Evolutionary conservation across 1,139 yeast genomes (phyloP).

Genomic region (Debaryomyces singareniensis): DNA sequence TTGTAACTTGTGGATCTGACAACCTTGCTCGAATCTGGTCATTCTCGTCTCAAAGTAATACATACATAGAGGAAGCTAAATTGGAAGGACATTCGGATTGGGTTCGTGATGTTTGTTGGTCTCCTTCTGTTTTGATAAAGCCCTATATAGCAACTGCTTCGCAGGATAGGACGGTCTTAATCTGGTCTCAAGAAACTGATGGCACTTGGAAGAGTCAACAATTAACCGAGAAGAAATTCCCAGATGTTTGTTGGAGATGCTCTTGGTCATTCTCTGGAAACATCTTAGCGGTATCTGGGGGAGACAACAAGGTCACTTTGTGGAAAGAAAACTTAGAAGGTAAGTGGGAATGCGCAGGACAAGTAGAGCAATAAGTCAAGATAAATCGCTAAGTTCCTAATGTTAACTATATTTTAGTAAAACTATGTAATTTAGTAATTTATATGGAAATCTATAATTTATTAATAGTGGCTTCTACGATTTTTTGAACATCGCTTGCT

Average conservation of each 20-base stretch:
- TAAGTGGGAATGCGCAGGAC: conserved; percentile 95
- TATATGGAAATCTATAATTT: conserved; percentile 17
- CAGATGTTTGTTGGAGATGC: conserved; percentile 98
- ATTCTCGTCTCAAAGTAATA: conserved; percentile 48
- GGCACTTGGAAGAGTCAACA: conserved; percentile 78
- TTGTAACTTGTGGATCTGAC: conserved; percentile 95
- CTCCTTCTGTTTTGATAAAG: conserved; percentile 80
- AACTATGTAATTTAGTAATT: conserved; percentile 1
- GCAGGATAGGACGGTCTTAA: conserved; percentile 89
- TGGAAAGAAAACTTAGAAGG: conserved; percentile 96
- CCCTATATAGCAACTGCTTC: conserved; percentile 97
- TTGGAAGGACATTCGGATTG: conserved; percentile 93
- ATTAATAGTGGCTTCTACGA: conserved; percentile 62
- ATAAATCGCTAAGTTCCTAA: background rate
- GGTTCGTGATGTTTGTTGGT: conserved; percentile 99
- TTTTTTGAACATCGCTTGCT: conserved; percentile 66
- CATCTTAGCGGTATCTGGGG: conserved; percentile 91
- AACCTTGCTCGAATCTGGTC: conserved; percentile 91
- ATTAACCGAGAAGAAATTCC: conserved; percentile 75
- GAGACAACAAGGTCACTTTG: conserved; percentile 89
- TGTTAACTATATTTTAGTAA: background rate
- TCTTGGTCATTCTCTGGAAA: conserved; percentile 97
- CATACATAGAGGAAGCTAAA: conserved; percentile 67
- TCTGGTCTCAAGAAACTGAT: conserved; percentile 75
- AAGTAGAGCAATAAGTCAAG: conserved; percentile 59